Base-by-base conservation (phyloP, 2,329 filamentous ascomycete genomes). In the Epichloe uncinata region DNA sequence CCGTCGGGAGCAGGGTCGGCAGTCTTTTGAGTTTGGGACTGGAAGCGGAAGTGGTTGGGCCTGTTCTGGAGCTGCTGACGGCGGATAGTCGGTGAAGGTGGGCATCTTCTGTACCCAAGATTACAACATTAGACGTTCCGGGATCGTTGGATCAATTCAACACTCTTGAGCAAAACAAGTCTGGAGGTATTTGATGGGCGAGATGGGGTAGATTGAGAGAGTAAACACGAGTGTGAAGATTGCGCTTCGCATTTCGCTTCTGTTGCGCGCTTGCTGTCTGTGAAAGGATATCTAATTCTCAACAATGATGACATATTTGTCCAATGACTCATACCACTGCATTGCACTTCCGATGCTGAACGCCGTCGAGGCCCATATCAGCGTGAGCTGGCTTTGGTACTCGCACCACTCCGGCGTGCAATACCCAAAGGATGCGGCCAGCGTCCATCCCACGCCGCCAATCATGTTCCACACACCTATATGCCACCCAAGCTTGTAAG, bases 391-490 rank as follows among this genome's bases (percentile, higher is more conserved):
- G 53, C 75, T 76, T 40, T 68, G 61, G 3, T 72, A 68, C 1
- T 66, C 66, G 16, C 51, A 45, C 30, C 63, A 65, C 40, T 40
- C 36, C 3, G 47, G 67, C 5, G 58, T 58, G 16, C 64, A 73
- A 49, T 73, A 77, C 0, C 77, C 77, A 30, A 79, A 60, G 4
- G 72, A 74, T 8, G 74, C 77, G 52, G 74, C 78, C 0, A 79
- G 64, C 5, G 77, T 81, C 60, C 82, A 84, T 0, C 80, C 80
- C 33, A 82, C 55, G 2, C 73, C 73, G 1, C 81, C 81, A 20
- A 83, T 66, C 6, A 81, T 59, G 57, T 83, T 84, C 77, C 78
- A 84, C 8, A 73, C 61, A 0, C 78, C 80, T 53, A 84, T 73
- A 61, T 83, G 78, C 81, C 80, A 84, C 2, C 81, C 81, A 2